Evolutionary conservation across 495 filamentous ascomycete species (phyloP).

Genomic region (Penicillium samsonianum): DNA sequence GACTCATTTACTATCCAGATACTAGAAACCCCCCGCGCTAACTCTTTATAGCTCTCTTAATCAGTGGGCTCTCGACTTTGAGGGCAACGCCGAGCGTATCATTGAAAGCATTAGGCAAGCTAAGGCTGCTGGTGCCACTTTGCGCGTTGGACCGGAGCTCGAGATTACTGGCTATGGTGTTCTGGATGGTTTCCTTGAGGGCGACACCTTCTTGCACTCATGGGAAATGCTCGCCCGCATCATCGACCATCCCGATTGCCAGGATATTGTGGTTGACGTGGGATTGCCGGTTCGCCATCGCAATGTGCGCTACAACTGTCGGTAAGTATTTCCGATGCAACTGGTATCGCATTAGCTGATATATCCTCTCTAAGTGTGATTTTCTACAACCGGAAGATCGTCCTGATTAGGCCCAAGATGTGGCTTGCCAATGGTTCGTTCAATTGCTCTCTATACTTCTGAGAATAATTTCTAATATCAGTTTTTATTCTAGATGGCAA

Average conservation of each 20-base stretch:
- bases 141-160: conserved; percentile 76
- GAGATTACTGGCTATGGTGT: conserved; percentile 67
- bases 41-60: conserved; percentile 39
- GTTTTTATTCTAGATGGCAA: conserved; percentile 34
- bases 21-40: conserved; percentile 9
- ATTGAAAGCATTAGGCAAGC: conserved; percentile 72
- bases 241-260: conserved; percentile 60
- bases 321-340: conserved; percentile 26
- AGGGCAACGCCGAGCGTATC: conserved; percentile 75
- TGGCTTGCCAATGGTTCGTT: conserved; percentile 71
- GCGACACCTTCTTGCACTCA: conserved; percentile 61
- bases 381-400: conserved; percentile 63
- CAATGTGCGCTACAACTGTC: conserved; percentile 65
- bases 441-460: not conserved
- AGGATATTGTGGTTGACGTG: conserved; percentile 80
- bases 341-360: conserved; percentile 61
- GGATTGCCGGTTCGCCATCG: conserved; percentile 67
- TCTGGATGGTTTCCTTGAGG: conserved; percentile 34
- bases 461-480: not conserved
- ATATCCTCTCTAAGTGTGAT: conserved; percentile 50
- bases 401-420: conserved; percentile 81
- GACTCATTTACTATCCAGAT: not conserved
- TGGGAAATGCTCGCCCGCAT: conserved; percentile 66
- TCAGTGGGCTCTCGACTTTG: conserved; percentile 73
- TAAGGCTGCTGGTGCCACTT: conserved; percentile 66